Conservation (phyloP, 208 protist genomes). For the Vickermania ingenoplastis region DNA sequence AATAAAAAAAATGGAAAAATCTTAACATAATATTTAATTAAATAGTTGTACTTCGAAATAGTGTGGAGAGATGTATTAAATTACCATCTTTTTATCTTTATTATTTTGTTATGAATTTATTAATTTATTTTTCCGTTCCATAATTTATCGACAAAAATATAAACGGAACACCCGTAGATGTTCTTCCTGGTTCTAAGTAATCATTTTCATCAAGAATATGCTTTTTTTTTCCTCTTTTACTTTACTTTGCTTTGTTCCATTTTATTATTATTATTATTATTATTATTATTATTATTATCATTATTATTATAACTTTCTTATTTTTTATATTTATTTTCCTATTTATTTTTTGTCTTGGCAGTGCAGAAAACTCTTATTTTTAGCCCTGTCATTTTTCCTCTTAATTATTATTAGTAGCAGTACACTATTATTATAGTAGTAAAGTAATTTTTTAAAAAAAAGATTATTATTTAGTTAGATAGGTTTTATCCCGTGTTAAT, state of each 20-base stretch:
- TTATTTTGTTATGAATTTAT: slow-evolving; percentile 10
- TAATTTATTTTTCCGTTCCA: not conserved
- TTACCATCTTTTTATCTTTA: not conserved
- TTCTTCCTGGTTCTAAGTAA: not conserved
- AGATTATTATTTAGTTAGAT: too few species aligned
- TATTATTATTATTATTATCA: slow-evolving; percentile 1
- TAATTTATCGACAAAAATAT: not conserved
- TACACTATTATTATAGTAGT: too few species aligned
- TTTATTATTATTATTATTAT: slow-evolving; percentile 1
- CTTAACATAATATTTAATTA: slow-evolving; percentile 2
- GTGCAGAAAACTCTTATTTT: too few species aligned
- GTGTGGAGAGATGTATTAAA: not conserved
- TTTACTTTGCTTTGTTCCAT: not conserved
- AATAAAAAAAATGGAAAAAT: slow-evolving; percentile 1
- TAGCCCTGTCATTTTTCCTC: too few species aligned
- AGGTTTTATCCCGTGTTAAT: too few species aligned
- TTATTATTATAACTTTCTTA: slow-evolving; percentile 1
- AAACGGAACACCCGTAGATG: not conserved
- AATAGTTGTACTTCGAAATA: slow-evolving; percentile 1
- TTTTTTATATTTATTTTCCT: slow-evolving; percentile 1
- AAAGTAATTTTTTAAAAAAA: too few species aligned
- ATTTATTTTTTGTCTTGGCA: not conserved
- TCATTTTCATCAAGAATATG: slow-evolving; percentile 2
- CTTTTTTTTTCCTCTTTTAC: slow-evolving; percentile 21
- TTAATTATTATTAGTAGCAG: too few species aligned